These are phyloP conservation scores for Teratosphaeria destructans DNA, from an alignment of 2,329 filamentous ascomycete genomes.

Conservation along the genomic window DNA sequence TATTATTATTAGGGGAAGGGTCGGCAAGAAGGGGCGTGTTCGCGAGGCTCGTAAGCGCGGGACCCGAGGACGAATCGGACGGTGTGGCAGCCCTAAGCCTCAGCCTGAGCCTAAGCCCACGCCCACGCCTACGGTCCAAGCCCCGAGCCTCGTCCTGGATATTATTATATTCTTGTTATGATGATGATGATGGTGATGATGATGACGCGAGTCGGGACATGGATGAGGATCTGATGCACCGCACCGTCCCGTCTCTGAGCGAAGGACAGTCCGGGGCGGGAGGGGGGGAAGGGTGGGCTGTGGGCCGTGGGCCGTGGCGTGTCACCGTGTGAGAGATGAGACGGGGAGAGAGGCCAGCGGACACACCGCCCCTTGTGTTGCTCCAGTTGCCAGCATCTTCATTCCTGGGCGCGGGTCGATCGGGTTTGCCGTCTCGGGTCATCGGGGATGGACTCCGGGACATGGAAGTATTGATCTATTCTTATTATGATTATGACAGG, in stretches of 20 bases:
- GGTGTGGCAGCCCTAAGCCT: background rate
- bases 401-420: background rate
- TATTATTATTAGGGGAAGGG: background rate
- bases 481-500: background rate
- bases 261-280: too few relatives aligned
- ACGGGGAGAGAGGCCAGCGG: background rate
- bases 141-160: background rate
- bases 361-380: background rate
- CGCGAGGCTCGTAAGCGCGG: background rate
- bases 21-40: background rate
- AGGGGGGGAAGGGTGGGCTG: background rate
- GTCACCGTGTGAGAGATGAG: too few relatives aligned
- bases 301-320: background rate
- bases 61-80: background rate
- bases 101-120: too few relatives aligned
- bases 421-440: background rate
- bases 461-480: rapidly evolving
- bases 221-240: background rate
- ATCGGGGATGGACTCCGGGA: background rate
- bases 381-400: background rate
- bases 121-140: background rate
- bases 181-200: too few relatives aligned
- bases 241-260: background rate
- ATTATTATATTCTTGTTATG: too few relatives aligned
- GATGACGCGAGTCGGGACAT: background rate